These are phyloP conservation scores for Gossypium sturtianum DNA, from an alignment of 345 rosid genomes.

Conservation along the genomic window DNA sequence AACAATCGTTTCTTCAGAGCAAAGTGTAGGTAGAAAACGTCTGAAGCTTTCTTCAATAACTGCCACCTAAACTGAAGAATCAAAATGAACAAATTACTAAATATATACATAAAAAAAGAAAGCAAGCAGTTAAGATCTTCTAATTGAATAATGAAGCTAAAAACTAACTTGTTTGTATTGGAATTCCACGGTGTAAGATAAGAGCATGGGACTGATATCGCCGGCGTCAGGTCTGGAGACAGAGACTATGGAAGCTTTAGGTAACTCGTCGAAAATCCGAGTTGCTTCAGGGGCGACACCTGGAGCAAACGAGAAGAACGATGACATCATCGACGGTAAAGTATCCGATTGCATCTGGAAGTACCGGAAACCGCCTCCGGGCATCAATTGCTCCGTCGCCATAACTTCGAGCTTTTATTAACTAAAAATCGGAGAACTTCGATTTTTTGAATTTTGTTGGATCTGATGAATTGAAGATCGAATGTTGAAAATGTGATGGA, in stretches of 20 bases:
- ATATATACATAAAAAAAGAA: not conserved
- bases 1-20: constrained; percentile 84
- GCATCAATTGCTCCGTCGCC: constrained; percentile 80
- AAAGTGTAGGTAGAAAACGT: constrained; percentile 85
- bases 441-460: not conserved
- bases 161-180: constrained; percentile 78
- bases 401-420: constrained; percentile 17
- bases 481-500: not conserved
- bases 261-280: constrained; percentile 84
- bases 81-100: not conserved
- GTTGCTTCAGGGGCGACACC: constrained; percentile 37
- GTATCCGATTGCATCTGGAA: constrained; percentile 72
- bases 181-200: constrained; percentile 76
- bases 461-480: not conserved
- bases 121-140: not conserved
- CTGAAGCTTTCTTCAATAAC: constrained; percentile 83
- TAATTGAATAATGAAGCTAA: not conserved
- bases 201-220: constrained; percentile 79
- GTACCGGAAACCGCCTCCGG: constrained; percentile 53
- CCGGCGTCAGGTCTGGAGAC: constrained; percentile 86
- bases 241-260: constrained; percentile 59
- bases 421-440: not conserved
- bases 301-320: constrained; percentile 36
- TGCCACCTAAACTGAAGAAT: constrained; percentile 79
- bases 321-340: constrained; percentile 41